phyloP scores from a whole-genome alignment of 1,139 yeast species.

The Kodamaea ohmeri region DNA sequence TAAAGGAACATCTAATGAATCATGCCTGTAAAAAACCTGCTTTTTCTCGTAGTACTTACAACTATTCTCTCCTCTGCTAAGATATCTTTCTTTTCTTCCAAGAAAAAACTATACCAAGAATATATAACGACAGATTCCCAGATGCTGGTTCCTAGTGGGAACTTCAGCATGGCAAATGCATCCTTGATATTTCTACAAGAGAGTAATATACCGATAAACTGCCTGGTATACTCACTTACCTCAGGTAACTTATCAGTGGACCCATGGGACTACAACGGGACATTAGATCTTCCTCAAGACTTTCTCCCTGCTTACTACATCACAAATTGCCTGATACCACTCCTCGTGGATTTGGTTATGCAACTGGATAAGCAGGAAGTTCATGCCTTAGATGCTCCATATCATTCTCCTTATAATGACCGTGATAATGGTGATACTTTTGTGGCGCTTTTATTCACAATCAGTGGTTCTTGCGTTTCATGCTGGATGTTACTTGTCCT shows the following conservation, averaged over 20 bases:
- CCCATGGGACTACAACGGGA: slow-evolving; percentile 12
- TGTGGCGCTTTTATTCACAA: slow-evolving; percentile 42
- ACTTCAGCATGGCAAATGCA: slow-evolving; percentile 21
- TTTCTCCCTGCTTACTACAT: slow-evolving; percentile 42
- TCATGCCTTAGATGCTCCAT: neutral
- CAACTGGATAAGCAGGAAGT: slow-evolving; percentile 6
- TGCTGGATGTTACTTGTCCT: slow-evolving; percentile 55
- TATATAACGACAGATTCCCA: slow-evolving; percentile 2
- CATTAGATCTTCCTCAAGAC: slow-evolving; percentile 13
- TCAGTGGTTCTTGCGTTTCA: slow-evolving; percentile 42
- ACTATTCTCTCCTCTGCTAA: neutral
- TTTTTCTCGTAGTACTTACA: no score
- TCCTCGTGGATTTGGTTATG: slow-evolving; percentile 15
- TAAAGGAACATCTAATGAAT: no score
- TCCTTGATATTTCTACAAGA: slow-evolving; percentile 22
- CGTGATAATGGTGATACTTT: slow-evolving; percentile 43
- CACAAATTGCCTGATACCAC: slow-evolving; percentile 39
- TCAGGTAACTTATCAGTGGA: slow-evolving; percentile 27
- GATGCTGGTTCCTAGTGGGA: slow-evolving; percentile 2
- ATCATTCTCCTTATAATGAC: slow-evolving; percentile 24
- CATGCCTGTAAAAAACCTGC: no score
- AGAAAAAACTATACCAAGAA: slow-evolving; percentile 2
- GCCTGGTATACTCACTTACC: slow-evolving; percentile 39
- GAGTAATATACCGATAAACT: slow-evolving; percentile 27
- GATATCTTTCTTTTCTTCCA: slow-evolving; percentile 2